These are phyloP conservation scores for Colletotrichum scovillei DNA, from an alignment of 2,329 filamentous ascomycete genomes.

Conservation along the genomic window DNA sequence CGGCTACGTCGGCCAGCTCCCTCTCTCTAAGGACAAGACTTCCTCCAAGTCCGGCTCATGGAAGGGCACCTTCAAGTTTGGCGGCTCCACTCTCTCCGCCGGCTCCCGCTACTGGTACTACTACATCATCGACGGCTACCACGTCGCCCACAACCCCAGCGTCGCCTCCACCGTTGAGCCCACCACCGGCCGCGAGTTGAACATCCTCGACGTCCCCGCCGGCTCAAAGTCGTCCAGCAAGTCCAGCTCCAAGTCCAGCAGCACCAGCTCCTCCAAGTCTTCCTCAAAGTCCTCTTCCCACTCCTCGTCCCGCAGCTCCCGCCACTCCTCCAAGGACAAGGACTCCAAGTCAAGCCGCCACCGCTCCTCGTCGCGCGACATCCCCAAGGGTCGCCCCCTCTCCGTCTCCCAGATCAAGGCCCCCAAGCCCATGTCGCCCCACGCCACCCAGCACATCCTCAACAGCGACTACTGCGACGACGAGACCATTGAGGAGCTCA, in stretches of 20 bases:
- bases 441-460: conserved; percentile 89
- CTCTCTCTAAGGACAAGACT: conserved; percentile 87
- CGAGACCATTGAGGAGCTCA: conserved; percentile 82
- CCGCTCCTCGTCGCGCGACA: conserved; percentile 66
- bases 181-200: conserved; percentile 95
- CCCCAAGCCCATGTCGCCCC: conserved; percentile 88
- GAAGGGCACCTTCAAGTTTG: conserved; percentile 97
- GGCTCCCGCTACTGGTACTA: conserved; percentile 99
- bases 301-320: conserved; percentile 54
- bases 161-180: conserved; percentile 91
- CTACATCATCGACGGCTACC: conserved; percentile 99
- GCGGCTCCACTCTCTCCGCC: conserved; percentile 84
- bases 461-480: conserved; percentile 81
- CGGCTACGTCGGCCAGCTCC: conserved; percentile 93
- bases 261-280: conserved; percentile 56
- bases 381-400: conserved; percentile 89
- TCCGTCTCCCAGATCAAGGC: conserved; percentile 91
- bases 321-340: conserved; percentile 48
- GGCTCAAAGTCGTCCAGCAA: conserved; percentile 51
- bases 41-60: conserved; percentile 89
- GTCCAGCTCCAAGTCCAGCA: conserved; percentile 40
- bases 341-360: conserved; percentile 60
- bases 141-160: conserved; percentile 95
- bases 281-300: conserved; percentile 58
- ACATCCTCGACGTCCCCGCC: conserved; percentile 92